phyloP scores from a whole-genome alignment of 2,329 filamentous ascomycete genomes.

The Colletotrichum sp. region DNA sequence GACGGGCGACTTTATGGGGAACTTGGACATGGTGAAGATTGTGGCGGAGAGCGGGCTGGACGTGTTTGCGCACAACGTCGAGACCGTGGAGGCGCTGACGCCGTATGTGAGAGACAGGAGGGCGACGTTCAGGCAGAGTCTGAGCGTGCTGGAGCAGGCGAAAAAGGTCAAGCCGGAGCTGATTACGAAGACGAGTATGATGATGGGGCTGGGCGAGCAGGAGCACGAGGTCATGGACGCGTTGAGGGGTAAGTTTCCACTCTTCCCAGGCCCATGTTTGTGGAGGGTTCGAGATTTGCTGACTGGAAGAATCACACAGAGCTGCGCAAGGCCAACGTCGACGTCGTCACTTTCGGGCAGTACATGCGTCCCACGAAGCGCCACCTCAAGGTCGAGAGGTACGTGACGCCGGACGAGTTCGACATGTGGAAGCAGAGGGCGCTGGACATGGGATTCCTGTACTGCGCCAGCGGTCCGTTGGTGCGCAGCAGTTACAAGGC shows the following conservation, averaged over 20 bases:
- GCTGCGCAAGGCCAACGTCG: constrained; percentile 79
- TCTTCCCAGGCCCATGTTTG: neutral
- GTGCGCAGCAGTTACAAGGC: constrained; percentile 98
- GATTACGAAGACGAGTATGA: constrained; percentile 98
- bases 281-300: neutral
- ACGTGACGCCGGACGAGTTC: constrained; percentile 89
- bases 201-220: constrained; percentile 93
- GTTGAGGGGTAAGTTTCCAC: constrained; percentile 61
- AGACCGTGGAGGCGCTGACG: constrained; percentile 91
- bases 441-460: constrained; percentile 94
- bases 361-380: constrained; percentile 99
- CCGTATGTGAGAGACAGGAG: constrained; percentile 88
- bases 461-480: constrained; percentile 91
- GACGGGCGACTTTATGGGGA: constrained; percentile 86
- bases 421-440: constrained; percentile 90
- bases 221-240: constrained; percentile 85
- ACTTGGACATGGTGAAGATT: constrained; percentile 84
- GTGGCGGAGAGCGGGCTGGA: constrained; percentile 90
- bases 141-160: constrained; percentile 79
- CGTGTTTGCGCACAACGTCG: constrained; percentile 96
- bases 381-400: constrained; percentile 96
- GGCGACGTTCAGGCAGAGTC: constrained; percentile 86
- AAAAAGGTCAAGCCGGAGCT: constrained; percentile 77
- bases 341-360: constrained; percentile 98
- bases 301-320: neutral